These are phyloP conservation scores for Lactifluus volemus DNA, from an alignment of 768 basidiomycete species.

Conservation along the genomic window DNA sequence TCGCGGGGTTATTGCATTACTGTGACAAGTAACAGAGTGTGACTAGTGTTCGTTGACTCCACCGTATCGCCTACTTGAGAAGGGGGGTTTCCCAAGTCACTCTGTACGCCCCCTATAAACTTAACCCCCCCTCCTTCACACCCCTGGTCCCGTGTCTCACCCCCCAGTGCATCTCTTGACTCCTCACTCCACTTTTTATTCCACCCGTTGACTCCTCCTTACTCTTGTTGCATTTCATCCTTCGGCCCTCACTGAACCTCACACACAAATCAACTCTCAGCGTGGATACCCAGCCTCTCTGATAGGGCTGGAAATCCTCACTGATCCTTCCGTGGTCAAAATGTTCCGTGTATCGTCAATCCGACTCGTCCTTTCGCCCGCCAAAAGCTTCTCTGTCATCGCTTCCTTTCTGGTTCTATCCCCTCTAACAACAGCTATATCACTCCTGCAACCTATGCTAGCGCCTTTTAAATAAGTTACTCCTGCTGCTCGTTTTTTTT, in stretches of 20 bases:
- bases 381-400: slow-evolving; percentile 20
- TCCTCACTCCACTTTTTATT: neutral
- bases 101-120: slow-evolving; percentile 16
- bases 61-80: slow-evolving; percentile 20
- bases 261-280: slow-evolving; percentile 23
- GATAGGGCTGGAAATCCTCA: slow-evolving; percentile 29
- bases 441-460: slow-evolving; percentile 9
- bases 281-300: slow-evolving; percentile 37
- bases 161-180: neutral
- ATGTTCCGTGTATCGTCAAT: slow-evolving; percentile 32
- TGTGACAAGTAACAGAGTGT: slow-evolving; percentile 11
- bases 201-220: neutral
- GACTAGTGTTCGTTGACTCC: slow-evolving; percentile 27
- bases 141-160: neutral
- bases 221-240: neutral
- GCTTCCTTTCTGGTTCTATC: slow-evolving; percentile 15
- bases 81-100: slow-evolving; percentile 17
- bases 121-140: neutral
- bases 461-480: slow-evolving; percentile 14
- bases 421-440: slow-evolving; percentile 6
- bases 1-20: slow-evolving; percentile 9
- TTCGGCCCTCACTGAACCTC: slow-evolving; percentile 20
- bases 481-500: neutral
- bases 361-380: slow-evolving; percentile 22
- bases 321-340: slow-evolving; percentile 23